Percentiles rank a stretch among this genome's conserved stretches.
phyloP scores from a whole-genome alignment of 2,329 filamentous ascomycete species.

The Paecilomyces variotii region DNA sequence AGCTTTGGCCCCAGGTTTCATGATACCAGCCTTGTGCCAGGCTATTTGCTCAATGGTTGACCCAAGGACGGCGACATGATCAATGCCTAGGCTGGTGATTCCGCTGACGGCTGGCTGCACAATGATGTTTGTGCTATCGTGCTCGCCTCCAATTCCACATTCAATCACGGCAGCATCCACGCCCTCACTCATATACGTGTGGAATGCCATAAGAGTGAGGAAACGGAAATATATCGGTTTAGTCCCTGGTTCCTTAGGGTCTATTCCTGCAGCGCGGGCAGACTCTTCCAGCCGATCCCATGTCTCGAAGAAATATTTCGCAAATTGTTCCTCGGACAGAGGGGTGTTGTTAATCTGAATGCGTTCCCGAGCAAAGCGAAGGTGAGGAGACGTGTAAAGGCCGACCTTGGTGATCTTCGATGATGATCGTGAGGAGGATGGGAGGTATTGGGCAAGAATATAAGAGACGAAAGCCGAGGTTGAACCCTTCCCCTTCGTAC shows the following conservation, averaged over 20 bases:
- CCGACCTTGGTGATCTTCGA: constrained; percentile 52
- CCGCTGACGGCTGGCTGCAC: constrained; percentile 61
- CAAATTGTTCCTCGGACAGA: constrained; percentile 60
- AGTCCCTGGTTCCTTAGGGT: constrained; percentile 45
- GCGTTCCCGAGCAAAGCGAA: constrained; percentile 74
- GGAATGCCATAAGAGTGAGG: constrained; percentile 79
- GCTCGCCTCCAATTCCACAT: constrained; percentile 89
- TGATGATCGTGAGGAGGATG: constrained; percentile 16
- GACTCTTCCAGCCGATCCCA: constrained; percentile 62
- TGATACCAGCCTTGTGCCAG: constrained; percentile 88
- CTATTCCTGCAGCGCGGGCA: constrained; percentile 43
- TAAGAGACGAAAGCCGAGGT: constrained; percentile 76
- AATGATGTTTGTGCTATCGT: constrained; percentile 85
- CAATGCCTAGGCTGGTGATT: constrained; percentile 74
- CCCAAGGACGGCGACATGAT: constrained; percentile 76
- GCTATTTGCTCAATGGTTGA: constrained; percentile 72
- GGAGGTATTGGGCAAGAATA: constrained; percentile 60
- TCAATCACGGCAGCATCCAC: constrained; percentile 77
- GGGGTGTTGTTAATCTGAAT: constrained; percentile 71
- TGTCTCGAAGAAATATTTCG: constrained; percentile 72
- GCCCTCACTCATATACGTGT: constrained; percentile 68
- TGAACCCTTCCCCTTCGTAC: constrained; percentile 91
- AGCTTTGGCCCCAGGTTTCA: constrained; percentile 58
- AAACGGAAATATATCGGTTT: constrained; percentile 93
- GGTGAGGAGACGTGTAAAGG: constrained; percentile 78